Conservation (phyloP, 805 yeast genomes). For the Nakazawaea populi region DNA sequence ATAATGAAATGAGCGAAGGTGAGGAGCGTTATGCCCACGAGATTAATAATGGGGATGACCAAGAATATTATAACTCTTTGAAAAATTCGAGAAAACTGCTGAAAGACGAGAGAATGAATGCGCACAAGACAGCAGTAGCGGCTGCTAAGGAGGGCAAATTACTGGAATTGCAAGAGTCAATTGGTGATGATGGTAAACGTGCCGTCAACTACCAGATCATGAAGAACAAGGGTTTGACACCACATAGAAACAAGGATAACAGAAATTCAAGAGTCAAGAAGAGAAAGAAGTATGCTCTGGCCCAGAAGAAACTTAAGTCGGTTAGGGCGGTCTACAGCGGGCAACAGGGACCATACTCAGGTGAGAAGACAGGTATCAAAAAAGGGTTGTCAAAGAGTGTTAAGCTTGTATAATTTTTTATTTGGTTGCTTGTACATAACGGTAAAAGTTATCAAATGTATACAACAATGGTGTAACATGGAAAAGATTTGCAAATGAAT, state of each 20-base stretch:
- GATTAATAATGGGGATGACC: slow-evolving; percentile 39
- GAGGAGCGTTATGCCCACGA: slow-evolving; percentile 38
- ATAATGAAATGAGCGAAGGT: slow-evolving; percentile 39
- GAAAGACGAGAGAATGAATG: slow-evolving; percentile 49
- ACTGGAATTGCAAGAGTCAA: slow-evolving; percentile 59
- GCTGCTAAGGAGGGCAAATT: slow-evolving; percentile 85
- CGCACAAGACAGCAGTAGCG: slow-evolving; percentile 63
- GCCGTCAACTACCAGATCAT: slow-evolving; percentile 91
- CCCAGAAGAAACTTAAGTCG: slow-evolving; percentile 88
- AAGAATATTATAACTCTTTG: slow-evolving; percentile 53
- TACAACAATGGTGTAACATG: no score
- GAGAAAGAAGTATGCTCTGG: slow-evolving; percentile 94
- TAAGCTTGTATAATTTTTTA: slow-evolving; percentile 42
- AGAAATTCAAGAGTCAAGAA: slow-evolving; percentile 96
- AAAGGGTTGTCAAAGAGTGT: slow-evolving; percentile 88
- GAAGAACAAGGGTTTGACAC: slow-evolving; percentile 95
- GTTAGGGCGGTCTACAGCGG: slow-evolving; percentile 83
- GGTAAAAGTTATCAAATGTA: no score
- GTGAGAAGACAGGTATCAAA: slow-evolving; percentile 96
- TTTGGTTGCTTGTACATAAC: no score
- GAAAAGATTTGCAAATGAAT: no score
- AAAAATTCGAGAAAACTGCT: slow-evolving; percentile 40
- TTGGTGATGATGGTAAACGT: slow-evolving; percentile 83
- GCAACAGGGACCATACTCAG: slow-evolving; percentile 76
- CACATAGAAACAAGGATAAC: slow-evolving; percentile 87